A percentile compares a stretch with the other conserved stretches of the same genome.
Evolutionary conservation across 768 basidiomycete genomes (phyloP).

Genomic region (Tephrocybe sp.): DNA sequence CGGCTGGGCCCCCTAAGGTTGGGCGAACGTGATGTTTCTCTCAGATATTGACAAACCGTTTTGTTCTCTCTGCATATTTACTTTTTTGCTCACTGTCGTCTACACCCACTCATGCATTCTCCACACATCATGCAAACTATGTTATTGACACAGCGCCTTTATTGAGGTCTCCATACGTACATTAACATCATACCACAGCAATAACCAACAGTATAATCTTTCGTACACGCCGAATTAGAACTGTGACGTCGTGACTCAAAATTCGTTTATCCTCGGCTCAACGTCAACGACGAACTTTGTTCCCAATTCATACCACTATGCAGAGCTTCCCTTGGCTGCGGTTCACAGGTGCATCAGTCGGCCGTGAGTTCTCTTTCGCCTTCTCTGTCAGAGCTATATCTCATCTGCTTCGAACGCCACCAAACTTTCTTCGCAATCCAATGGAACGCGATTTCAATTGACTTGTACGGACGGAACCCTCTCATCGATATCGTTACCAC

Average conservation of each 20-base stretch:
- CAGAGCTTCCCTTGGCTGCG: conserved; percentile 59
- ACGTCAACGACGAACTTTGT: background rate
- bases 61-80: conserved; percentile 8
- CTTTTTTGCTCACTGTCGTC: conserved; percentile 6
- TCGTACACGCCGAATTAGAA: background rate
- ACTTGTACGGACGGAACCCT: conserved; percentile 2
- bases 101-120: background rate
- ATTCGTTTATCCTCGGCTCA: background rate
- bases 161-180: background rate
- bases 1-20: conserved; percentile 19
- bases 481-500: conserved; percentile 3
- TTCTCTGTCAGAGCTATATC: conserved; percentile 5
- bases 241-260: conserved; percentile 9
- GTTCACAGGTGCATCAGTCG: conserved; percentile 44
- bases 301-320: conserved; percentile 30
- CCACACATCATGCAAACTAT: conserved; percentile 3
- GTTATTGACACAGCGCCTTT: background rate
- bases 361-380: conserved; percentile 39
- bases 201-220: background rate
- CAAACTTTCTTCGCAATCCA: background rate
- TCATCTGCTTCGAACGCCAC: conserved; percentile 1
- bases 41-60: background rate
- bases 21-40: conserved; percentile 9
- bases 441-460: background rate
- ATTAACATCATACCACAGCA: background rate